A percentile compares a stretch with the other conserved stretches of the same genome.
These are phyloP conservation scores for Phytopythium delawarense DNA, from an alignment of 352 stramenopile genomes.

Conservation along the genomic window DNA sequence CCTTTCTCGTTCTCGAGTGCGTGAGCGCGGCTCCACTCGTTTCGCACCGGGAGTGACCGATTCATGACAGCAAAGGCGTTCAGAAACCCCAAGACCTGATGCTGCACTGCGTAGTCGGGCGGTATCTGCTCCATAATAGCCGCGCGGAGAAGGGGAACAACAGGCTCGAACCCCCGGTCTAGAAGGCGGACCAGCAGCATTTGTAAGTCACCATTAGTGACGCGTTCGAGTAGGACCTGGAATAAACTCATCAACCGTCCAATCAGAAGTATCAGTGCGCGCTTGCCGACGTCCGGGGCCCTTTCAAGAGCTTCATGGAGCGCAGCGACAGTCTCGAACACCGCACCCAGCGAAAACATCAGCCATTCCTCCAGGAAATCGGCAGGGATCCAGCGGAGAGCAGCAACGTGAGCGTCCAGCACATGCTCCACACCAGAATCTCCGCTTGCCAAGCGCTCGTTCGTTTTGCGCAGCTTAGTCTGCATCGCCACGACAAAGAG, in stretches of 20 bases:
- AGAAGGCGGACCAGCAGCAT: slow-evolving; percentile 32
- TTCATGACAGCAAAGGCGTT: slow-evolving; percentile 36
- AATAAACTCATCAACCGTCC: slow-evolving; percentile 33
- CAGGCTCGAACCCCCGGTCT: slow-evolving; percentile 17
- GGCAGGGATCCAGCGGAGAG: slow-evolving; percentile 39
- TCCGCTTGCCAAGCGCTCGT: slow-evolving; percentile 23
- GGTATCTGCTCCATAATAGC: neutral
- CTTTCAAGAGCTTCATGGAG: slow-evolving; percentile 22
- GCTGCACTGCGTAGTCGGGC: slow-evolving; percentile 12
- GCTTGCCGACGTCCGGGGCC: slow-evolving; percentile 3
- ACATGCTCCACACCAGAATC: neutral
- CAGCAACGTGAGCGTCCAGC: neutral
- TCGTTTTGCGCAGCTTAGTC: slow-evolving; percentile 37
- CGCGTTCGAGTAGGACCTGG: slow-evolving; percentile 28
- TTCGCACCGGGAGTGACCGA: slow-evolving; percentile 19
- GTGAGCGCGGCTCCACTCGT: slow-evolving; percentile 9
- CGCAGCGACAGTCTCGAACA: slow-evolving; percentile 31
- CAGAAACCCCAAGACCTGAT: slow-evolving; percentile 29
- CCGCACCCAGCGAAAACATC: slow-evolving; percentile 39
- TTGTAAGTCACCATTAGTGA: slow-evolving; percentile 38
- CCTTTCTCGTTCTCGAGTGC: slow-evolving; percentile 2
- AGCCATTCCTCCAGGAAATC: slow-evolving; percentile 49
- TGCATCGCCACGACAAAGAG: slow-evolving; percentile 38
- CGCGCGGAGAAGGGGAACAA: slow-evolving; percentile 24
- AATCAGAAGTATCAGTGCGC: slow-evolving; percentile 8